A percentile compares a stretch with the other conserved stretches of the same genome.
Evolutionary conservation across 805 yeast genomes (phyloP).

Genomic region (Kazachstania taianensis): DNA sequence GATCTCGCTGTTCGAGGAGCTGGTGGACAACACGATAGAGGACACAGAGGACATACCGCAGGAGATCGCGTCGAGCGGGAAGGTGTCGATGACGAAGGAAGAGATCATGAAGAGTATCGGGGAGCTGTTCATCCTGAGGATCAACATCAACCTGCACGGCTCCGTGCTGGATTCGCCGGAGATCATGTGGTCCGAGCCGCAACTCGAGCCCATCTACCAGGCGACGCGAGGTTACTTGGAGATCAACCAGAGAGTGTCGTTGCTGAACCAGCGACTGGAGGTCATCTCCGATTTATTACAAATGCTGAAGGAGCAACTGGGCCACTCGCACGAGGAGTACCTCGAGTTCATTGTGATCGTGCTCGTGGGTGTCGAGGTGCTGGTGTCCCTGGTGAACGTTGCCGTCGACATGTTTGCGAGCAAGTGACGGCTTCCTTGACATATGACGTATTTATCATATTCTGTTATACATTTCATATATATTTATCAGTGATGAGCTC

Average conservation of each 20-base stretch:
- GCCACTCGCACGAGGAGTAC: slow-evolving; percentile 89
- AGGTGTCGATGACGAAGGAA: slow-evolving; percentile 85
- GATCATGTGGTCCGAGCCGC: slow-evolving; percentile 98
- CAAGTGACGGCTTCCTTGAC: no score
- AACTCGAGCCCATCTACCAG: slow-evolving; percentile 92
- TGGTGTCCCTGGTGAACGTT: slow-evolving; percentile 78
- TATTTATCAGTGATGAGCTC: no score
- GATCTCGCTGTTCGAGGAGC: slow-evolving; percentile 88
- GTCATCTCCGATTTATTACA: slow-evolving; percentile 88
- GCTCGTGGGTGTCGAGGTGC: slow-evolving; percentile 82
- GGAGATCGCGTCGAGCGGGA: slow-evolving; percentile 89
- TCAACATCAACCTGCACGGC: slow-evolving; percentile 74
- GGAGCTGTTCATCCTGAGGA: slow-evolving; percentile 79
- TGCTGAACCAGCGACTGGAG: slow-evolving; percentile 84
- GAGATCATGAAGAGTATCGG: slow-evolving; percentile 97
- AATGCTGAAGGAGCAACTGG: slow-evolving; percentile 94
- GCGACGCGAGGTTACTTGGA: slow-evolving; percentile 94
- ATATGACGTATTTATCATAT: no score
- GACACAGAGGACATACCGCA: slow-evolving; percentile 96
- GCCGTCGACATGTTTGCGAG: slow-evolving; percentile 45
- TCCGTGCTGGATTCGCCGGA: slow-evolving; percentile 93
- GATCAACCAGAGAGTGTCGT: slow-evolving; percentile 84
- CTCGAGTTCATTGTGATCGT: slow-evolving; percentile 85
- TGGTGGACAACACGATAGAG: slow-evolving; percentile 93
- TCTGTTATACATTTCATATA: no score